These are phyloP conservation scores for Suillus alpinus DNA, from an alignment of 768 basidiomycete species.

Conservation along the genomic window DNA sequence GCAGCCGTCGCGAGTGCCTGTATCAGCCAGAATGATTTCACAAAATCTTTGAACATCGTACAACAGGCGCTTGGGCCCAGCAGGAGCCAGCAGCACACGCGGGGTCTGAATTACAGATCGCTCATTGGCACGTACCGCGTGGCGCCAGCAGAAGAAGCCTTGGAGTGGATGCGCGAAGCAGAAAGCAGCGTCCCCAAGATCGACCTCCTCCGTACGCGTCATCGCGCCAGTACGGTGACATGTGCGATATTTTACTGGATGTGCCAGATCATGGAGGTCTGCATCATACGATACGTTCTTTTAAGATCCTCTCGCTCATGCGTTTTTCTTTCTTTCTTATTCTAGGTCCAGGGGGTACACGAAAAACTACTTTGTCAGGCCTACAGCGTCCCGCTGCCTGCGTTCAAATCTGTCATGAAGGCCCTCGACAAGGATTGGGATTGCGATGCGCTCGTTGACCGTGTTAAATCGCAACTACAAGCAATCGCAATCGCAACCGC, in stretches of 20 bases:
- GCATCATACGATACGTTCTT: neutral
- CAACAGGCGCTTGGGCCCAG: conserved; percentile 13
- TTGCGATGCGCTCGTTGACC: conserved; percentile 23
- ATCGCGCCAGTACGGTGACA: conserved; percentile 24
- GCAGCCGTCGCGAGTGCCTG: conserved; percentile 24
- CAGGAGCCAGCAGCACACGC: neutral
- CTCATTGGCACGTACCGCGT: conserved; percentile 31
- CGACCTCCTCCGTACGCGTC: conserved; percentile 15
- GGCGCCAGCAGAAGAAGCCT: conserved; percentile 12
- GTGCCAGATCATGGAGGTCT: conserved; percentile 38
- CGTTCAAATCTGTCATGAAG: conserved; percentile 19
- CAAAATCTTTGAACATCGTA: conserved; percentile 21
- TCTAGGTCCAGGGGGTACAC: conserved; percentile 22
- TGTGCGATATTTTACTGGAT: conserved; percentile 49
- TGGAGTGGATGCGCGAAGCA: conserved; percentile 33
- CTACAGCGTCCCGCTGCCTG: conserved; percentile 12
- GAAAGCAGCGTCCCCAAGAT: conserved; percentile 24
- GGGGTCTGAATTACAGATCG: conserved; percentile 16
- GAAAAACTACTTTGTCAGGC: conserved; percentile 17
- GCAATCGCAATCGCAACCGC: conserved; percentile 7
- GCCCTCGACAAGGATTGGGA: conserved; percentile 25
- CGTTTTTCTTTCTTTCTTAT: neutral
- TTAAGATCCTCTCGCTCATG: neutral
- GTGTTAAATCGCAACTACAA: conserved; percentile 16
- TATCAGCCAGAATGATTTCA: conserved; percentile 18